Percentiles rank a stretch among this genome's conserved stretches.
phyloP scores from a whole-genome alignment of 2,329 filamentous ascomycete species.

The Dothideomycetes sp. region DNA sequence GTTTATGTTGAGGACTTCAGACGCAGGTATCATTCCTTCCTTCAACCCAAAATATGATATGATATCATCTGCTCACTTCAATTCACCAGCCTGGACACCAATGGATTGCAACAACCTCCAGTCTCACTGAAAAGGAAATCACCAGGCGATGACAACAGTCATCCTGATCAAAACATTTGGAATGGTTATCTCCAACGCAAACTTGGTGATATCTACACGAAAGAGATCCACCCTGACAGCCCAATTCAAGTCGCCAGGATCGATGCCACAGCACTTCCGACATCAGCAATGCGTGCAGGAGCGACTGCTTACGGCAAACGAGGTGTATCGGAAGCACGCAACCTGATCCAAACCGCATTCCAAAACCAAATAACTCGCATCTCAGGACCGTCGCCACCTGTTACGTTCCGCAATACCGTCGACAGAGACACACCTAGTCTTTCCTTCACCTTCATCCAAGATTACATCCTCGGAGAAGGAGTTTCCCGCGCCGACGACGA shows the following conservation, averaged over 20 bases:
- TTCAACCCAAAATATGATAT: background rate
- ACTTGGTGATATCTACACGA: conserved; percentile 29
- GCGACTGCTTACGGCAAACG: conserved; percentile 19
- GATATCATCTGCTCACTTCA: background rate
- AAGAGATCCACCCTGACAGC: conserved; percentile 21
- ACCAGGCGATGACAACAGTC: conserved; percentile 16
- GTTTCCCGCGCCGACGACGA: conserved; percentile 50
- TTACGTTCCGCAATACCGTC: conserved; percentile 56
- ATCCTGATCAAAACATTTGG: conserved; percentile 23
- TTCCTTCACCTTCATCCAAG: conserved; percentile 60
- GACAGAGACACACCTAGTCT: conserved; percentile 49
- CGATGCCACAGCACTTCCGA: conserved; percentile 28
- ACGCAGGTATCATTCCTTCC: background rate
- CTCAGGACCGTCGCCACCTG: conserved; percentile 25
- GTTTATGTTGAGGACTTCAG: conserved; percentile 29
- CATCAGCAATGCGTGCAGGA: conserved; percentile 26
- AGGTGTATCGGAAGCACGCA: conserved; percentile 25
- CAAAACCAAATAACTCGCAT: conserved; percentile 22
- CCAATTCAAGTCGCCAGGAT: conserved; percentile 15
- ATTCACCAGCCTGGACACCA: background rate
- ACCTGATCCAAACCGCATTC: conserved; percentile 32
- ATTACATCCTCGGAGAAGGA: conserved; percentile 50
- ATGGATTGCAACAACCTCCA: background rate
- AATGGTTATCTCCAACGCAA: conserved; percentile 32
- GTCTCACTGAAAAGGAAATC: conserved; percentile 21